Base-by-base conservation (phyloP, 129 eudicot genomes). In the Calendula officinalis region DNA sequence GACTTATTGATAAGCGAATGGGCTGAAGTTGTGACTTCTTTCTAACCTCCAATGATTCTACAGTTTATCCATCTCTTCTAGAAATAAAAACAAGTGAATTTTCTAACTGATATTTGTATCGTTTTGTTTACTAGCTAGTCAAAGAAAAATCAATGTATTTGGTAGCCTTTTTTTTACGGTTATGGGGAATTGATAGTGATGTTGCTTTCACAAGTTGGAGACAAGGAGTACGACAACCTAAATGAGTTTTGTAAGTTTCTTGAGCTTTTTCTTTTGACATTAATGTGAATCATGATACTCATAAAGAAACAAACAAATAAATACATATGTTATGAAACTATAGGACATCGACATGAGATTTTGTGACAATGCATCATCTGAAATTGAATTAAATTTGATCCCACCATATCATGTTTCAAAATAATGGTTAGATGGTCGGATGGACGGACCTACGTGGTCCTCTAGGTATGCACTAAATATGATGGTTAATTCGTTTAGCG, bases 331-430 rank as follows among this genome's bases (percentile, higher is more conserved):
- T 50, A 37, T 62, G 38, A 38, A 37, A 49, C 4, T 15, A 1
- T 52, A 52, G 16, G 71, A 39, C 71, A 41, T 9, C 27, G 6
- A 47, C 46, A 10, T 8, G 17, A 32, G 42, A 13, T 62, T 62
- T 17, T 27, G 17, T 40, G 58, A 51, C 2, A 6, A 62, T 51
- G 58, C 50, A 50, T 49, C 47, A 65, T 16, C 37, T 65, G 17
- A 35, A 16, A 35, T 65, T 17, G 60, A 51, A 48, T 22, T 2
- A 51, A 17, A 38, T 36, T 37, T 17, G 40, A 51, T 64, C 60
- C 46, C 70, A 50, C 39, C 49, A 51, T 66, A 11, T 33, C 60
- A 66, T 50, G 60, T 65, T 65, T 16, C 48, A 65, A 16, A 15
- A 14, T 14, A 49, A 15, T 16, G 4, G 35, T 17, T 3, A n/a